Evolutionary conservation across 495 filamentous ascomycete genomes (phyloP).

Genomic region (Bathelium albidoporum): DNA sequence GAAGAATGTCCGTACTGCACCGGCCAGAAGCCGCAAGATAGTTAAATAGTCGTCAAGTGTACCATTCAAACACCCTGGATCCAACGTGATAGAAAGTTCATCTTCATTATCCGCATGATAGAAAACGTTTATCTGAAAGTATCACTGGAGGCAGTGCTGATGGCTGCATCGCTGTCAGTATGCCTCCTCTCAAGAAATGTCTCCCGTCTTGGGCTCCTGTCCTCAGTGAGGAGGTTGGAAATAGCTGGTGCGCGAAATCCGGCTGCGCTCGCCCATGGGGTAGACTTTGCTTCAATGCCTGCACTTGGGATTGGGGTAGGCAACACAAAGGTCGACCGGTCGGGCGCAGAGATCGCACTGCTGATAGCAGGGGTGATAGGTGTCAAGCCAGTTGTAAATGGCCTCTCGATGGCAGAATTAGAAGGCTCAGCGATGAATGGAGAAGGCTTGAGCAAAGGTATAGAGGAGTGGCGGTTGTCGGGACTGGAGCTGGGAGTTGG

Average conservation of each 20-base stretch:
- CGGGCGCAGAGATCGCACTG: constrained; percentile 21
- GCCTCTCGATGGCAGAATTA: constrained; percentile 8
- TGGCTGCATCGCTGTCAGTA: not conserved
- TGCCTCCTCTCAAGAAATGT: not conserved
- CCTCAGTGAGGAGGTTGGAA: constrained; percentile 16
- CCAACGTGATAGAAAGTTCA: not conserved
- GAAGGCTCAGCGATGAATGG: constrained; percentile 16
- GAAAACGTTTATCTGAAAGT: not conserved
- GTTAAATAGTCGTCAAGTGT: not conserved
- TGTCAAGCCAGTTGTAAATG: not conserved
- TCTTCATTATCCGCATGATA: not conserved
- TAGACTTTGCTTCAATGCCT: not conserved
- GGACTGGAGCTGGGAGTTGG: constrained; percentile 21
- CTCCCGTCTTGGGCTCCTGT: constrained; percentile 11
- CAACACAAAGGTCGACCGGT: constrained; percentile 21
- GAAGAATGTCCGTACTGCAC: not conserved
- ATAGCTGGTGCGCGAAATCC: constrained; percentile 9
- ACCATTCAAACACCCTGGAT: not conserved
- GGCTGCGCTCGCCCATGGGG: not conserved
- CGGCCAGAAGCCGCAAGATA: too few species aligned
- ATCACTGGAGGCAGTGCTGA: not conserved
- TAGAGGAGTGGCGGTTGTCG: constrained; percentile 18
- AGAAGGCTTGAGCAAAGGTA: constrained; percentile 20
- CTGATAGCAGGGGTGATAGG: constrained; percentile 10
- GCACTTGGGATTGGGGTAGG: constrained; percentile 18